These are phyloP conservation scores for Leishmania braziliensis DNA, from an alignment of 208 protist genomes.

Conservation along the genomic window DNA sequence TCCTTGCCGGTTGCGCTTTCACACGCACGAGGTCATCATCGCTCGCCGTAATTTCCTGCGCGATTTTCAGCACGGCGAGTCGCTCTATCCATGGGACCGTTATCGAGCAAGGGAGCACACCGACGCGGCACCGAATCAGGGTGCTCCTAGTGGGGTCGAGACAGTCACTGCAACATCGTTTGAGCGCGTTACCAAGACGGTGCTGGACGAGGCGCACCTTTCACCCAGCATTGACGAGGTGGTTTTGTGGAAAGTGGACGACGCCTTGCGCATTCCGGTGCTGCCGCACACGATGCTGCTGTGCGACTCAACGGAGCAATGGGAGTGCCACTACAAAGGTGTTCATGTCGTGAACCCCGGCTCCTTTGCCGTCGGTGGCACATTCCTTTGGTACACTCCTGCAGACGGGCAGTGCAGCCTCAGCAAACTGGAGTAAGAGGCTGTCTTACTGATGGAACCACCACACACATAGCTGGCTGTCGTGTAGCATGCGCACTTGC, in stretches of 20 bases:
- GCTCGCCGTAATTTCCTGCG: constrained; percentile 75
- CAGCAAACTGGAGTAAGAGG: constrained; percentile 58
- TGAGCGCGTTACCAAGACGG: constrained; percentile 80
- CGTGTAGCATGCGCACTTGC: neutral
- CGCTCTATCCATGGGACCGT: constrained; percentile 33
- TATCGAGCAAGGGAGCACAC: constrained; percentile 13
- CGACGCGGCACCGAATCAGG: neutral
- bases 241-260: constrained; percentile 79
- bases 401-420: constrained; percentile 83
- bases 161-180: constrained; percentile 34
- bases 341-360: constrained; percentile 86
- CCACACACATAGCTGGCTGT: neutral
- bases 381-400: constrained; percentile 92
- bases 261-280: constrained; percentile 67
- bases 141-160: neutral
- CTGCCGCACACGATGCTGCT: constrained; percentile 87
- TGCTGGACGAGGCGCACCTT: constrained; percentile 84
- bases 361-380: constrained; percentile 71
- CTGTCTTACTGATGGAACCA: neutral
- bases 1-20: constrained; percentile 84
- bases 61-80: constrained; percentile 59
- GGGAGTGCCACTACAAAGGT: constrained; percentile 88
- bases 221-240: constrained; percentile 55
- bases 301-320: constrained; percentile 89
- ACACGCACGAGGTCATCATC: constrained; percentile 87